These are phyloP conservation scores for Eudorina sp. DNA, from an alignment of 139 green algal species.

Conservation along the genomic window DNA sequence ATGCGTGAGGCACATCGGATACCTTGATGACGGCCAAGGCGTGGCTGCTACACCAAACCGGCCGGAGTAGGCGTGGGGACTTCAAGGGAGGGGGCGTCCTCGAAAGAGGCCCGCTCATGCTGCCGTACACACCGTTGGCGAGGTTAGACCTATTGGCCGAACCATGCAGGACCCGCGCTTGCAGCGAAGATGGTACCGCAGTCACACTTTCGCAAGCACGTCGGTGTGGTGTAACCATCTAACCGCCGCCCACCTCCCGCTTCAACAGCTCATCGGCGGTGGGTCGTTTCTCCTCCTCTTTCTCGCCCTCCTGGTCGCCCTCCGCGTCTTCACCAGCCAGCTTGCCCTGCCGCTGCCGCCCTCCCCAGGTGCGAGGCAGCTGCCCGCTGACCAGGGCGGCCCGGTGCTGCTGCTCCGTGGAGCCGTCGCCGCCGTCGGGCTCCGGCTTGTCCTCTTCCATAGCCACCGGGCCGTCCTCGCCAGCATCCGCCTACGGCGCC, in stretches of 20 bases:
- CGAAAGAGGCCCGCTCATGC: too few species aligned
- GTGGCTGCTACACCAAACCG: too few species aligned
- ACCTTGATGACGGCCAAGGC: too few species aligned
- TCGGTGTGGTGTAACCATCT: too few species aligned
- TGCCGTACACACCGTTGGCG: too few species aligned
- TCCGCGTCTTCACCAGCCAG: constrained; percentile 43
- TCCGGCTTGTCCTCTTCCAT: constrained; percentile 35
- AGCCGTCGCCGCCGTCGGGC: neutral
- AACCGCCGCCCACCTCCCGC: constrained; percentile 47
- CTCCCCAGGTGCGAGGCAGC: constrained; percentile 41
- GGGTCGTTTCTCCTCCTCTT: constrained; percentile 35
- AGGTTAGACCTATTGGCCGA: too few species aligned
- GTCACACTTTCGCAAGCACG: too few species aligned
- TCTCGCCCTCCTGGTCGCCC: constrained; percentile 14
- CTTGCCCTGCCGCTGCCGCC: constrained; percentile 32
- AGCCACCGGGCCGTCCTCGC: neutral
- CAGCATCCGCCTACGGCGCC: neutral
- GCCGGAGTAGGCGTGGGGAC: too few species aligned
- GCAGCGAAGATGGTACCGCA: too few species aligned
- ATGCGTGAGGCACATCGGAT: too few species aligned
- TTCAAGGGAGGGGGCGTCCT: too few species aligned
- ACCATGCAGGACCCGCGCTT: too few species aligned
- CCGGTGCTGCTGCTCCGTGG: neutral
- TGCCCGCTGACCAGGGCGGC: constrained; percentile 9
- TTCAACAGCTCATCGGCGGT: constrained; percentile 41